Conservation (phyloP, 164 flowering plant species). For the Nymphaea colorata region DNA sequence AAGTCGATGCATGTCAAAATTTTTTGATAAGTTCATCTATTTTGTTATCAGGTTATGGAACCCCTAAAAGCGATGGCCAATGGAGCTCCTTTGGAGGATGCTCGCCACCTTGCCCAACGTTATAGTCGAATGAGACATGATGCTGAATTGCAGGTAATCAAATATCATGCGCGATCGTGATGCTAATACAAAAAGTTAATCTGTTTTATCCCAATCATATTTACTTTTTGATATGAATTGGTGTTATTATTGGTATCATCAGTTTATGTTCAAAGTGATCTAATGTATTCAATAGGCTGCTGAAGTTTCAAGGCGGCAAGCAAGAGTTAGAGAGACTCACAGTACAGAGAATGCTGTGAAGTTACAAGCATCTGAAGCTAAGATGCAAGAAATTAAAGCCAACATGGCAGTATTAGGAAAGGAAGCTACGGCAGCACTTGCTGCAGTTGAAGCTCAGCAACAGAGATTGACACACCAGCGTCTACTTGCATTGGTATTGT, state of each 20-base stretch:
- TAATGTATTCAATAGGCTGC: slow-evolving; percentile 52
- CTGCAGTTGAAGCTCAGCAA: slow-evolving; percentile 94
- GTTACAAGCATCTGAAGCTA: slow-evolving; percentile 74
- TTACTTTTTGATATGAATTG: too few relatives aligned
- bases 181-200: too few relatives aligned
- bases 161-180: neutral
- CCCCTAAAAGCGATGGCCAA: slow-evolving; percentile 78
- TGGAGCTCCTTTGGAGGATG: slow-evolving; percentile 95
- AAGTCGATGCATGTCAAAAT: too few relatives aligned
- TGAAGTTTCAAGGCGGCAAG: slow-evolving; percentile 74
- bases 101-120: slow-evolving; percentile 99
- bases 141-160: slow-evolving; percentile 81
- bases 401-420: slow-evolving; percentile 96
- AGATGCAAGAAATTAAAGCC: slow-evolving; percentile 82
- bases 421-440: slow-evolving; percentile 91
- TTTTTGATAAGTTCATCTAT: too few relatives aligned
- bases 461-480: slow-evolving; percentile 89
- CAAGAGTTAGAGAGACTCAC: slow-evolving; percentile 61
- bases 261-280: neutral
- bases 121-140: slow-evolving; percentile 98
- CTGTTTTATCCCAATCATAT: too few relatives aligned
- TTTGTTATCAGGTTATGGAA: slow-evolving; percentile 50
- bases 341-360: slow-evolving; percentile 64
- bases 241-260: neutral
- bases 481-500: slow-evolving; percentile 77